Evolutionary conservation across 257 asterid genomes (phyloP), one percentile per base, ranked within the genome.

Genomic region (Penstemon eatonii): DNA sequence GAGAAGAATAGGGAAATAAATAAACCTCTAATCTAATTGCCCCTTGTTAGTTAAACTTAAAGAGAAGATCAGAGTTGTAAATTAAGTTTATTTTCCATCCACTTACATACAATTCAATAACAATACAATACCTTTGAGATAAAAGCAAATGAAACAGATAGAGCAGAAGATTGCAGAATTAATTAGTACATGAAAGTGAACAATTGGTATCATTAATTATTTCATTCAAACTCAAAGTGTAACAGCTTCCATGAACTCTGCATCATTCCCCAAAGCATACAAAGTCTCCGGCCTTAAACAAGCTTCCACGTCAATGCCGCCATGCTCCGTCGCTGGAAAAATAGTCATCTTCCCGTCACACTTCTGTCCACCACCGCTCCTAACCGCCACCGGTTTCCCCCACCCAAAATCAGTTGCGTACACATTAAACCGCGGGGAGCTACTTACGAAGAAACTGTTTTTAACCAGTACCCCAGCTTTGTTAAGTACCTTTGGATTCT

Each of bases 391-490:
- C 0, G 87, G 86, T 60, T 77, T 78, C 0, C 95, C 95, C 76
- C 84, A 78, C 18, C 95, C 89, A 37, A 85, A 83, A 52, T 85
- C 88, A 5, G 59, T 71, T 0, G 75, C 85, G 5, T 84, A 84
- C 73, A 87, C 82, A 40, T 84, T 15, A 67, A 72, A 73, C 53
- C 87, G 61, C 1, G 89, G 87, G 8, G 94, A 87, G 49, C 89
- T 79, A 44, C 80, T 67, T 18, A 80, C 53, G 15, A 71, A 11
- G 8, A 77, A 56, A 4, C 55, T 39, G 13, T 15, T 64, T 46
- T 39, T 9, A 2, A 33, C 7, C 71, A 50, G 2, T 0, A 45
- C 0, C 2, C 43, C 38, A 5, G 25, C n/a, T 50, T 11, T 70
- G 9, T 19, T 47, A 19, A 3, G 4, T 1, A 78, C 0, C 6